These are phyloP conservation scores for Cardamine occulta DNA, from an alignment of 345 rosid species.

Conservation along the genomic window DNA sequence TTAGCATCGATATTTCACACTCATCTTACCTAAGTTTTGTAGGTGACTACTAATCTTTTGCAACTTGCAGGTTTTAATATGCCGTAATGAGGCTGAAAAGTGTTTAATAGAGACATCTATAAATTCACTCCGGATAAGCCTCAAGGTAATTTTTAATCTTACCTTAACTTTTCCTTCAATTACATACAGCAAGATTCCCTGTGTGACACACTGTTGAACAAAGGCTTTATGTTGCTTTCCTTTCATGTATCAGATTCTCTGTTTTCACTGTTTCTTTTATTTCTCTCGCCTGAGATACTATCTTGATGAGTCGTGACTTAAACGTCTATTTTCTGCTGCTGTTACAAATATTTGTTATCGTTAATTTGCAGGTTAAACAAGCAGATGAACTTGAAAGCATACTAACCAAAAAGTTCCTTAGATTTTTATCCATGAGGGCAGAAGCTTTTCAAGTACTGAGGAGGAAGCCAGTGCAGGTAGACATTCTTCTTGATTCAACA, in stretches of 20 bases:
- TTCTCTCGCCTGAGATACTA: too few relatives aligned
- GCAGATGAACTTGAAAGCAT: conserved; percentile 98
- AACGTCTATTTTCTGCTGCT: not conserved
- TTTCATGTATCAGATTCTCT: too few relatives aligned
- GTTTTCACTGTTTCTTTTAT: too few relatives aligned
- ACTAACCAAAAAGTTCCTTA: conserved; percentile 83
- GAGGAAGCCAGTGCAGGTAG: conserved; percentile 94
- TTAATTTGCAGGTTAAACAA: conserved; percentile 73
- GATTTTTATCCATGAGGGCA: conserved; percentile 99
- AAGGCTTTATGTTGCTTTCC: too few relatives aligned
- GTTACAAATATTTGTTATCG: not conserved
- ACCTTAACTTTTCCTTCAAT: not conserved
- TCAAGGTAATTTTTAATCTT: conserved; percentile 63
- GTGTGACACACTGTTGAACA: too few relatives aligned
- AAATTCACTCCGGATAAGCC: conserved; percentile 93
- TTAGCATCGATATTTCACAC: conserved; percentile 9
- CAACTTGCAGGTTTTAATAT: conserved; percentile 75
- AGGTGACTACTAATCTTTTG: conserved; percentile 8
- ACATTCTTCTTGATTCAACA: conserved; percentile 4
- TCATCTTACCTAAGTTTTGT: conserved; percentile 13
- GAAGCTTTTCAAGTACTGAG: conserved; percentile 97
- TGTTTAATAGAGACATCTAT: conserved; percentile 96
- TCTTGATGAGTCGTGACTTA: too few relatives aligned
- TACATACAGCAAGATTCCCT: not conserved
- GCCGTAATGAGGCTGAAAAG: conserved; percentile 94